Conservation (phyloP, 306 rosid species). For the Prunus salicina region DNA sequence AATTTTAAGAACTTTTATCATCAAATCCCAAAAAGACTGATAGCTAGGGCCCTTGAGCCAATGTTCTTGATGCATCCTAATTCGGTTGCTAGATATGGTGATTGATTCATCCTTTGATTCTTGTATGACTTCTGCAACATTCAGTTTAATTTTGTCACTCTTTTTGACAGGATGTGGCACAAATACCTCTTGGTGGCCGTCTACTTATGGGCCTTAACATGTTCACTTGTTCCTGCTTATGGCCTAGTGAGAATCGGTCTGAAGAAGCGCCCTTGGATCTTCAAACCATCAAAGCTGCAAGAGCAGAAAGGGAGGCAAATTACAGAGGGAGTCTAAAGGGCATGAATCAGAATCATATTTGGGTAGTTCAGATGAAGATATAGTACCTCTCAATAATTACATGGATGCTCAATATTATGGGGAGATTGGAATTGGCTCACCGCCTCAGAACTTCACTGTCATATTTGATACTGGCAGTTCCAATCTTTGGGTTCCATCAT, state of each 20-base stretch:
- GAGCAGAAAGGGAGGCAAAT: slow-evolving; percentile 35
- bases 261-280: slow-evolving; percentile 69
- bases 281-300: slow-evolving; percentile 49
- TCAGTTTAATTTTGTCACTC: neutral
- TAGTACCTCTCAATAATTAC: slow-evolving; percentile 63
- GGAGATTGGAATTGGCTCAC: slow-evolving; percentile 87
- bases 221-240: slow-evolving; percentile 52
- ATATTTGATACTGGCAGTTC: slow-evolving; percentile 88
- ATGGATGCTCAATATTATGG: slow-evolving; percentile 87
- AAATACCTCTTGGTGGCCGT: slow-evolving; percentile 41
- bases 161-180: slow-evolving; percentile 51
- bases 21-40: neutral
- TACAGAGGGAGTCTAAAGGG: slow-evolving; percentile 11
- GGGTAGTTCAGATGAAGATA: slow-evolving; percentile 36
- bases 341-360: neutral
- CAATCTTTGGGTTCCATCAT: slow-evolving; percentile 87
- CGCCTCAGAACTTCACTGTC: slow-evolving; percentile 75
- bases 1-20: neutral
- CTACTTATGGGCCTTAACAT: slow-evolving; percentile 58
- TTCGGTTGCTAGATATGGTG: neutral
- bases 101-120: neutral
- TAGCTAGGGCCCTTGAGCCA: neutral
- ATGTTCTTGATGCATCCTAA: neutral
- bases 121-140: neutral
- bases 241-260: slow-evolving; percentile 60